These are phyloP conservation scores for Scorias spongiosa DNA, from an alignment of 2,329 filamentous ascomycete species.

Conservation along the genomic window DNA sequence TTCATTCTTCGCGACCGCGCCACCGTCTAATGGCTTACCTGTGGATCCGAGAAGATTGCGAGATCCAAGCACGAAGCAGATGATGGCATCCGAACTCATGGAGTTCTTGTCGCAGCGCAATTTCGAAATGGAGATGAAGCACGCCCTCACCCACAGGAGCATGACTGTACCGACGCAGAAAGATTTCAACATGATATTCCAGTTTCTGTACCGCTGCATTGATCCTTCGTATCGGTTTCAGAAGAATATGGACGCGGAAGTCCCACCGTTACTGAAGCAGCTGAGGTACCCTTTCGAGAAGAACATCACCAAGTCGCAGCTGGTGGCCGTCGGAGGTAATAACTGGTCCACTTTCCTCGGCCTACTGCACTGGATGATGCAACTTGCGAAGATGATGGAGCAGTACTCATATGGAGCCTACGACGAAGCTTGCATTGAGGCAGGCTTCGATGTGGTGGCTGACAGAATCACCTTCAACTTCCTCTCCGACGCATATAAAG, in stretches of 20 bases:
- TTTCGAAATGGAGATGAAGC: conserved; percentile 96
- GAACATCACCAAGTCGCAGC: conserved; percentile 90
- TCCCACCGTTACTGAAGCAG: conserved; percentile 82
- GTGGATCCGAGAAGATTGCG: conserved; percentile 75
- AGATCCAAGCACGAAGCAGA: conserved; percentile 63
- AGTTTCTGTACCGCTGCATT: conserved; percentile 92
- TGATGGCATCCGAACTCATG: conserved; percentile 75
- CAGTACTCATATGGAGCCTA: conserved; percentile 64
- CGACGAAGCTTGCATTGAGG: conserved; percentile 78
- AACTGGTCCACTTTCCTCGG: conserved; percentile 95
- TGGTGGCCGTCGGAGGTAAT: conserved; percentile 85
- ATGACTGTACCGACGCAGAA: conserved; percentile 93
- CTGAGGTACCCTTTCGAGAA: conserved; percentile 89
- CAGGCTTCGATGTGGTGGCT: conserved; percentile 70
- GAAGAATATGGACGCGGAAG: conserved; percentile 89
- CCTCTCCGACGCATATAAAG: conserved; percentile 73
- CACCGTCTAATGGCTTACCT: conserved; percentile 65
- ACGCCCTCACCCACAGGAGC: conserved; percentile 77
- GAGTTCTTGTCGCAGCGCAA: conserved; percentile 89
- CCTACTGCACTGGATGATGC: conserved; percentile 98
- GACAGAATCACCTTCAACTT: conserved; percentile 94
- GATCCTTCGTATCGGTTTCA: conserved; percentile 87
- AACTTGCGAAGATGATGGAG: conserved; percentile 86
- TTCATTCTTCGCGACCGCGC: conserved; percentile 86
- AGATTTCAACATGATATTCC: conserved; percentile 95